Evolutionary conservation across 2,329 filamentous ascomycete species (phyloP).

Genomic region (Nemania sp.): DNA sequence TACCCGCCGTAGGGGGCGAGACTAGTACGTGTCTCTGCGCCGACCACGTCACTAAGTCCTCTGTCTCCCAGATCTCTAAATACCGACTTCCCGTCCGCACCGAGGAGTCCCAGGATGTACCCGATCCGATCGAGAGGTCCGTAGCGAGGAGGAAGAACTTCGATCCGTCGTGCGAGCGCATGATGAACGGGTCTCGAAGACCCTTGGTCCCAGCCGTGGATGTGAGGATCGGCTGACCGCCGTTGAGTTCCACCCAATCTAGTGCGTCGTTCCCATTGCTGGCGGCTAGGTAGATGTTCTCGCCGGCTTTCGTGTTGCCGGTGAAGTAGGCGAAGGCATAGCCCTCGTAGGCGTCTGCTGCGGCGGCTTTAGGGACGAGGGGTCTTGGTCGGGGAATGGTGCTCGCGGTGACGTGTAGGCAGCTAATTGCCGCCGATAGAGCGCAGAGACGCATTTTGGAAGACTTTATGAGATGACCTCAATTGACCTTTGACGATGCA

Average conservation of each 20-base stretch:
- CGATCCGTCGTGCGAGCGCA: constrained; percentile 62
- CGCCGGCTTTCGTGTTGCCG: constrained; percentile 57
- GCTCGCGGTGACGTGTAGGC: constrained; percentile 17
- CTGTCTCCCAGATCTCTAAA: constrained; percentile 65
- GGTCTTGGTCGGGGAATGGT: constrained; percentile 30
- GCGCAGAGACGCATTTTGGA: constrained; percentile 24
- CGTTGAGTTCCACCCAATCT: constrained; percentile 63
- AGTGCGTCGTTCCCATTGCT: constrained; percentile 65
- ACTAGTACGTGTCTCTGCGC: constrained; percentile 62
- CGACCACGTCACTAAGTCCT: constrained; percentile 64
- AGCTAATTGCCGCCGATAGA: constrained; percentile 23
- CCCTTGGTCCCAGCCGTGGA: constrained; percentile 62
- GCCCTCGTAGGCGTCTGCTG: constrained; percentile 51
- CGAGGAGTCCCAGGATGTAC: constrained; percentile 63
- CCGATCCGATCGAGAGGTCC: constrained; percentile 65
- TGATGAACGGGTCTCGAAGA: constrained; percentile 65
- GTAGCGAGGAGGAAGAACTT: constrained; percentile 66
- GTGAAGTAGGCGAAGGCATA: constrained; percentile 67
- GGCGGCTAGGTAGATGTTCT: constrained; percentile 65
- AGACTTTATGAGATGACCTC: not conserved
- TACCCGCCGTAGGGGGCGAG: constrained; percentile 62
- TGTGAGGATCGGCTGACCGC: constrained; percentile 58
- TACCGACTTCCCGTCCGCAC: constrained; percentile 62
- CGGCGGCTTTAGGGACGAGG: constrained; percentile 21
- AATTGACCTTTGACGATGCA: not conserved